Conservation (phyloP, 176 grass and related monocot species). For the Metroxylon sagu region DNA sequence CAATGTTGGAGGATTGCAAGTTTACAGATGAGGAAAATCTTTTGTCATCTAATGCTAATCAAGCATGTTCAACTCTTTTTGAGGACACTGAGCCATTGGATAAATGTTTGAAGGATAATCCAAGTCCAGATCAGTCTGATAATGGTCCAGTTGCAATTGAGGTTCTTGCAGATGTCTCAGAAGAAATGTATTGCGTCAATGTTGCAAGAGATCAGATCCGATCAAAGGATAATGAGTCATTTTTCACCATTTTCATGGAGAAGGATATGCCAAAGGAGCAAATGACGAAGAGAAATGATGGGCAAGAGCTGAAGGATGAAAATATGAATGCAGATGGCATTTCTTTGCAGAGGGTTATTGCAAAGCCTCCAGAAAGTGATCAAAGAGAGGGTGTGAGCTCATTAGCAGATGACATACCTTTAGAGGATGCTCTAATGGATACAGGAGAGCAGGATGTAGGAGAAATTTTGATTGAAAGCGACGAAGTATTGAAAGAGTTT, state of each 20-base stretch:
- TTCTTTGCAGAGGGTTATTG: too few relatives aligned
- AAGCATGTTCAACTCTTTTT: background rate
- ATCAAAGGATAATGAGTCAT: background rate
- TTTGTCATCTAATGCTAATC: background rate
- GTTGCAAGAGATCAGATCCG: background rate
- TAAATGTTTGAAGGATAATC: conserved; percentile 1
- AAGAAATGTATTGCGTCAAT: background rate
- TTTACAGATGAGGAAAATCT: too few relatives aligned
- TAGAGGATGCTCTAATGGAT: background rate
- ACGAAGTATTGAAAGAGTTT: background rate
- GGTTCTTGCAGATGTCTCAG: background rate
- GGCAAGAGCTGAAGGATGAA: conserved; percentile 8
- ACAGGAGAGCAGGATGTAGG: conserved; percentile 7
- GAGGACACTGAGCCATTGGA: background rate
- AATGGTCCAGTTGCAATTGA: background rate
- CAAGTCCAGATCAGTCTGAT: conserved; percentile 3
- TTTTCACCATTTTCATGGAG: conserved; percentile 9
- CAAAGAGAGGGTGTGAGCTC: background rate
- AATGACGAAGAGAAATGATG: conserved; percentile 16
- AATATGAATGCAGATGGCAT: too few relatives aligned
- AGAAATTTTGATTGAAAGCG: too few relatives aligned
- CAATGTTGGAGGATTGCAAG: background rate
- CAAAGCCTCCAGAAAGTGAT: too few relatives aligned
- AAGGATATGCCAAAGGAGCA: background rate
- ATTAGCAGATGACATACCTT: conserved; percentile 2